Evolutionary conservation across 129 eudicot species (phyloP).

Genomic region (Glebionis coronaria): DNA sequence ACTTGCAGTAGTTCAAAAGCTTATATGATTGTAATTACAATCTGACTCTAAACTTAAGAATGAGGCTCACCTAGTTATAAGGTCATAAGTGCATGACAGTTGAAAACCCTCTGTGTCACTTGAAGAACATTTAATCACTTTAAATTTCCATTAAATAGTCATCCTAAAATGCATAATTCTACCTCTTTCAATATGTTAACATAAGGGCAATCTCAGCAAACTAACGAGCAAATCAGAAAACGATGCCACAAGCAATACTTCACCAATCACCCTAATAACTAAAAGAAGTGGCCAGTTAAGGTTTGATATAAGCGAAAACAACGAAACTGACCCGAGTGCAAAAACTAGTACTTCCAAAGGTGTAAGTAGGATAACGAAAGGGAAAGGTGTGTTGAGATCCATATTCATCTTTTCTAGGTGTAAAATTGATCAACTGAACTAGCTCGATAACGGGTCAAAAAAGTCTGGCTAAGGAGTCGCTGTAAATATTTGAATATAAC

Average conservation of each 20-base stretch:
- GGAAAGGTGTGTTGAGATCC: conserved; percentile 41
- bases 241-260: too few species aligned
- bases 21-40: conserved; percentile 4
- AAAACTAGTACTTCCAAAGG: conserved; percentile 26
- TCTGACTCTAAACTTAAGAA: conserved; percentile 3
- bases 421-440: background rate
- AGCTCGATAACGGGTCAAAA: background rate
- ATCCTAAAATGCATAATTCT: too few species aligned
- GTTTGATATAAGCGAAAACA: conserved; percentile 26
- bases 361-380: conserved; percentile 40
- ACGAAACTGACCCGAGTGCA: conserved; percentile 29
- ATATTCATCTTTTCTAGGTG: background rate
- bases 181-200: too few species aligned
- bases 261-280: too few species aligned
- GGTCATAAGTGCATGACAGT: background rate
- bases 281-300: conserved; percentile 59
- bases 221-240: too few species aligned
- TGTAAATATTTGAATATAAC: too few species aligned
- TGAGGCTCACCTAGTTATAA: conserved; percentile 21
- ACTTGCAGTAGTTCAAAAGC: conserved; percentile 11
- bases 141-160: conserved; percentile 25
- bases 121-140: conserved; percentile 26
- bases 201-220: too few species aligned
- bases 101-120: conserved; percentile 13
- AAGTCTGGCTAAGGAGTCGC: too few species aligned